Conservation (phyloP, 1,139 yeast genomes). For the Meyerozyma smithsonii region DNA sequence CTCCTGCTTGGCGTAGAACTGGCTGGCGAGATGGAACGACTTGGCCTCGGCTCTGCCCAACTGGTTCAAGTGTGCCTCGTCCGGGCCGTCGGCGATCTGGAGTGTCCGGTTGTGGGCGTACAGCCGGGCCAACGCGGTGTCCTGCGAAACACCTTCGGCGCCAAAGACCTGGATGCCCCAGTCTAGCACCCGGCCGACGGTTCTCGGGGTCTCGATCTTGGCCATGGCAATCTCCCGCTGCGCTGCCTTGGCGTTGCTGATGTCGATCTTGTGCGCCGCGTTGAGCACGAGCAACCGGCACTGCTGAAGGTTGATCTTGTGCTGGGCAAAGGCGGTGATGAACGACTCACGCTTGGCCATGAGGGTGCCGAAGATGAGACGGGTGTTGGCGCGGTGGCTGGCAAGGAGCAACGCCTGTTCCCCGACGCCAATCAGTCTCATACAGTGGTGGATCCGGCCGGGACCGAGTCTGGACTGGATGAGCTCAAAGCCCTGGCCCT, state of each 20-base stretch:
- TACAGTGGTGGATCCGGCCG: constrained; percentile 72
- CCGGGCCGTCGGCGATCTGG: constrained; percentile 73
- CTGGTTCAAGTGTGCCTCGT: constrained; percentile 65
- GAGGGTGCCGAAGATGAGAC: constrained; percentile 55
- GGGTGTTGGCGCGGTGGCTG: constrained; percentile 49
- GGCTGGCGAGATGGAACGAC: constrained; percentile 27
- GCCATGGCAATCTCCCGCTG: constrained; percentile 63
- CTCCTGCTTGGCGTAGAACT: constrained; percentile 26
- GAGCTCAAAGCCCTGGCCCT: constrained; percentile 63
- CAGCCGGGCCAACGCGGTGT: constrained; percentile 54
- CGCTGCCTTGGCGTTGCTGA: constrained; percentile 52
- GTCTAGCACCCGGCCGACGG: constrained; percentile 50
- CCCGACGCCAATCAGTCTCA: constrained; percentile 65
- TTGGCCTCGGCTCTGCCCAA: constrained; percentile 47
- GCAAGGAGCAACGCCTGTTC: constrained; percentile 54
- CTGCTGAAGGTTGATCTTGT: constrained; percentile 53
- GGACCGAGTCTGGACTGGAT: constrained; percentile 71
- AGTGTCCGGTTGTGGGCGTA: constrained; percentile 57
- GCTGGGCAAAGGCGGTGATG: constrained; percentile 49
- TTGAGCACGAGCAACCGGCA: constrained; percentile 57
- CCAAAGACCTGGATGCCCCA: constrained; percentile 70
- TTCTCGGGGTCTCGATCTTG: constrained; percentile 62
- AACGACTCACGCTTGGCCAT: constrained; percentile 53
- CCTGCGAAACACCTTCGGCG: constrained; percentile 66
- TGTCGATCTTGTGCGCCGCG: constrained; percentile 64